Conservation (phyloP, 768 basidiomycete genomes). For the Myochromella boudieri region DNA sequence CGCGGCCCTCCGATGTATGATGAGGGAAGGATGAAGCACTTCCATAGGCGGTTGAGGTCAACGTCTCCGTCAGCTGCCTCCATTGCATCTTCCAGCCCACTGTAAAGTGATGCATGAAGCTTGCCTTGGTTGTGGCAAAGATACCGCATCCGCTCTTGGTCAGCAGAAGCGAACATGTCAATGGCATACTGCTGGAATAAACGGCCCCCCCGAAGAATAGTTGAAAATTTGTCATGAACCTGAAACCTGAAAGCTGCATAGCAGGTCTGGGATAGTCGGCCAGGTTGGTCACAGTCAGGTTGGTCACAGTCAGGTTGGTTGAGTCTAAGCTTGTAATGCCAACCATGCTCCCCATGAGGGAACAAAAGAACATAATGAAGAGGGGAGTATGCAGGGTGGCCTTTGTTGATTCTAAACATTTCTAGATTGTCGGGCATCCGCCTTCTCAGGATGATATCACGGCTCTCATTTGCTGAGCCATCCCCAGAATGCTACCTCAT, state of each 20-base stretch:
- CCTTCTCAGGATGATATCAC: constrained; percentile 34
- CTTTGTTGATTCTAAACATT: constrained; percentile 31
- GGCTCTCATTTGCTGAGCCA: constrained; percentile 14
- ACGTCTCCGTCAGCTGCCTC: constrained; percentile 12
- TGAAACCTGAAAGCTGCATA: constrained; percentile 32
- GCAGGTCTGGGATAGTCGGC: constrained; percentile 21
- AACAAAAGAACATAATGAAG: constrained; percentile 47
- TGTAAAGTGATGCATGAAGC: constrained; percentile 32
- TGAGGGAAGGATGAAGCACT: constrained; percentile 33
- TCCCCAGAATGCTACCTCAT: constrained; percentile 39
- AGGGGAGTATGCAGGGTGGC: too few species aligned
- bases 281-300: not conserved
- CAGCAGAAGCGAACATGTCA: constrained; percentile 37
- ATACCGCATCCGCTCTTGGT: constrained; percentile 32
- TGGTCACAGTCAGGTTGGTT: not conserved
- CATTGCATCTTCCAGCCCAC: constrained; percentile 29
- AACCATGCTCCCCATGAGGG: constrained; percentile 37
- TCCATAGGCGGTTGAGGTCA: constrained; percentile 26
- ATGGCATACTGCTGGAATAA: constrained; percentile 39
- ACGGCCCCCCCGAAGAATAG: constrained; percentile 30
- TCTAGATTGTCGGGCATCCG: constrained; percentile 10
- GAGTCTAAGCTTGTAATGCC: constrained; percentile 26
- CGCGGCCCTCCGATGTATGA: constrained; percentile 31
- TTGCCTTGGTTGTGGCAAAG: constrained; percentile 25
- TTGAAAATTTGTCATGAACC: constrained; percentile 17